Conservation (phyloP, 768 basidiomycete species). For the Suillus lakei region DNA sequence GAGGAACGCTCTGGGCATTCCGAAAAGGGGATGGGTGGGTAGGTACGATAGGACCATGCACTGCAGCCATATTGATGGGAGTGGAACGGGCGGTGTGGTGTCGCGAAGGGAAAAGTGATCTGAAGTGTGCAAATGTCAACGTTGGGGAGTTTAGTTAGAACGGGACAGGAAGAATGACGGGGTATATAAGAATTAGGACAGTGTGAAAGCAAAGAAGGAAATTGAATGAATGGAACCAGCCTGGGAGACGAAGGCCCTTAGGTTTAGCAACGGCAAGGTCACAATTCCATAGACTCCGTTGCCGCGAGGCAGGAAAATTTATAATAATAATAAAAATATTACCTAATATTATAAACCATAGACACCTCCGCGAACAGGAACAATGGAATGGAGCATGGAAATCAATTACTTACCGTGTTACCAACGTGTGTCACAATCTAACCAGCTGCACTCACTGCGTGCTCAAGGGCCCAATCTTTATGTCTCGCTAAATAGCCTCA, state of each 20-base stretch:
- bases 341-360: conserved; percentile 8
- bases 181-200: conserved; percentile 11
- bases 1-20: conserved; percentile 28
- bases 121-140: conserved; percentile 2
- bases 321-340: conserved; percentile 19
- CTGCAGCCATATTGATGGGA: conserved; percentile 33
- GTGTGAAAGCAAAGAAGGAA: conserved; percentile 9
- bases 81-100: conserved; percentile 16
- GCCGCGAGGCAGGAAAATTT: conserved; percentile 11
- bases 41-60: conserved; percentile 33
- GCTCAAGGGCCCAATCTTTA: conserved; percentile 20
- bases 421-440: neutral
- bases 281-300: conserved; percentile 19
- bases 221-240: conserved; percentile 12
- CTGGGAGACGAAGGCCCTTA: conserved; percentile 17
- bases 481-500: conserved; percentile 38
- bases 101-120: conserved; percentile 16
- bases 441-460: conserved; percentile 9
- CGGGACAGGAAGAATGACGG: conserved; percentile 6
- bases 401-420: conserved; percentile 30
- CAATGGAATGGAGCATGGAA: conserved; percentile 27
- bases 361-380: conserved; percentile 16
- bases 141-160: conserved; percentile 8
- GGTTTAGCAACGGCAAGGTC: conserved; percentile 9
- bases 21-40: conserved; percentile 36